phyloP scores from a whole-genome alignment of 177 flowering plant species.

The Vitis hybrid region DNA sequence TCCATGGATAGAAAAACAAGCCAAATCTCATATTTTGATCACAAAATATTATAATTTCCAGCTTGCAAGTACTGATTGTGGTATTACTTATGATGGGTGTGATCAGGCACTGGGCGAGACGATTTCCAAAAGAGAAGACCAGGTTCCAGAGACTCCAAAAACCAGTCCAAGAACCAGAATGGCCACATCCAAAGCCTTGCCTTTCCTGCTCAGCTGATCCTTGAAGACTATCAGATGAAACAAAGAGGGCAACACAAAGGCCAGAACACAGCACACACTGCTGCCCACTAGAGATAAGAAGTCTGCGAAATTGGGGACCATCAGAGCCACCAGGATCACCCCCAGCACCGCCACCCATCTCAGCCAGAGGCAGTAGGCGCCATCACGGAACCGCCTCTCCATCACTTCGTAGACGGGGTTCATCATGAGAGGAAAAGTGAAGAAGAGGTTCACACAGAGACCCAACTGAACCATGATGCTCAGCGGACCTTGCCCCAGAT shows the following conservation, averaged over 20 bases:
- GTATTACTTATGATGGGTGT: not conserved
- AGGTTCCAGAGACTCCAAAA: slow-evolving; percentile 63
- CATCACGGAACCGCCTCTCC: slow-evolving; percentile 61
- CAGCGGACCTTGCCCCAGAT: slow-evolving; percentile 58
- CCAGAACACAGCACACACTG: slow-evolving; percentile 64
- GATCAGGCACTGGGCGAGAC: slow-evolving; percentile 35
- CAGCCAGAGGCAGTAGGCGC: slow-evolving; percentile 61
- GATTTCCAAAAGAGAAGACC: slow-evolving; percentile 53
- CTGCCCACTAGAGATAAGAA: slow-evolving; percentile 87
- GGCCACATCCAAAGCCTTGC: slow-evolving; percentile 29
- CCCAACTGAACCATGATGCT: slow-evolving; percentile 77
- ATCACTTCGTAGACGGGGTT: slow-evolving; percentile 84
- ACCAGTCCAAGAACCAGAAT: slow-evolving; percentile 53
- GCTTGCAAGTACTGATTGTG: too few relatives aligned
- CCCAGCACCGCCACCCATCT: slow-evolving; percentile 68
- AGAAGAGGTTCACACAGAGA: slow-evolving; percentile 73
- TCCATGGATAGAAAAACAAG: too few relatives aligned
- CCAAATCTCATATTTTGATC: too few relatives aligned
- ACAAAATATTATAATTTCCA: too few relatives aligned
- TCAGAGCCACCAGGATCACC: slow-evolving; percentile 65
- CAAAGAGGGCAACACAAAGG: slow-evolving; percentile 79
- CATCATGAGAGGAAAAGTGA: slow-evolving; percentile 93
- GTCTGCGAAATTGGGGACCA: slow-evolving; percentile 88
- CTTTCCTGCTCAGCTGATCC: slow-evolving; percentile 44
- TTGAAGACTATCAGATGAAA: slow-evolving; percentile 71